phyloP scores from a whole-genome alignment of 2,329 filamentous ascomycete species.

The Aspergillus terreus region DNA sequence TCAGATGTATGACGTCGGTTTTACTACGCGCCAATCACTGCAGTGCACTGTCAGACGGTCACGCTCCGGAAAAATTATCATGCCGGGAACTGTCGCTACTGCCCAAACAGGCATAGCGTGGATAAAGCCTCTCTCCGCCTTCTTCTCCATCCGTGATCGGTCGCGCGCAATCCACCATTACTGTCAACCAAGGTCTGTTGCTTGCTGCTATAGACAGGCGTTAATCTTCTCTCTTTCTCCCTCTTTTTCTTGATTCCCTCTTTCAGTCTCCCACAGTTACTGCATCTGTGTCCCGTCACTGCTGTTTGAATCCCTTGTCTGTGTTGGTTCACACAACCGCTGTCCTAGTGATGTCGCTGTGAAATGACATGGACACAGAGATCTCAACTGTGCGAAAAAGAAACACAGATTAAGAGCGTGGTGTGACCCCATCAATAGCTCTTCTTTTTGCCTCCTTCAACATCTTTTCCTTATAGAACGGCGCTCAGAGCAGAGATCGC shows the following conservation, averaged over 20 bases:
- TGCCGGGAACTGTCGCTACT: conserved; percentile 19
- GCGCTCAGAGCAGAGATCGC: not conserved
- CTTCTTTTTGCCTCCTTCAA: conserved; percentile 1
- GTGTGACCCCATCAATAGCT: conserved; percentile 7
- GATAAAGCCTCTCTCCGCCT: conserved; percentile 30
- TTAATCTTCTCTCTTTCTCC: conserved; percentile 4
- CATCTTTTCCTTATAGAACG: not conserved
- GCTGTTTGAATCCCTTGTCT: conserved; percentile 4
- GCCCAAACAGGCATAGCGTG: conserved; percentile 22
- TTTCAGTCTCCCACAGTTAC: not conserved
- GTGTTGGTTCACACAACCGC: conserved; percentile 9
- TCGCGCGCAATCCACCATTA: conserved; percentile 36
- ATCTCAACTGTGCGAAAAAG: conserved; percentile 22
- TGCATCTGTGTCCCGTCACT: not conserved
- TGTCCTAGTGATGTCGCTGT: conserved; percentile 26
- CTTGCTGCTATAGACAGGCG: conserved; percentile 13
- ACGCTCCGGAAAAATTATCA: conserved; percentile 22
- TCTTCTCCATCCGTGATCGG: conserved; percentile 33
- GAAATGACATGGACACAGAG: conserved; percentile 22
- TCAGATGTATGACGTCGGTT: conserved; percentile 32
- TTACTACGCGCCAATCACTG: conserved; percentile 10
- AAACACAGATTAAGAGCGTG: conserved; percentile 14
- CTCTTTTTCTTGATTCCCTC: not conserved
- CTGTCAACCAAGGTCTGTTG: conserved; percentile 14
- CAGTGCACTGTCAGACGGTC: not conserved